Evolutionary conservation across 2,329 filamentous ascomycete species (phyloP).

Genomic region (Epichloe amarillans): DNA sequence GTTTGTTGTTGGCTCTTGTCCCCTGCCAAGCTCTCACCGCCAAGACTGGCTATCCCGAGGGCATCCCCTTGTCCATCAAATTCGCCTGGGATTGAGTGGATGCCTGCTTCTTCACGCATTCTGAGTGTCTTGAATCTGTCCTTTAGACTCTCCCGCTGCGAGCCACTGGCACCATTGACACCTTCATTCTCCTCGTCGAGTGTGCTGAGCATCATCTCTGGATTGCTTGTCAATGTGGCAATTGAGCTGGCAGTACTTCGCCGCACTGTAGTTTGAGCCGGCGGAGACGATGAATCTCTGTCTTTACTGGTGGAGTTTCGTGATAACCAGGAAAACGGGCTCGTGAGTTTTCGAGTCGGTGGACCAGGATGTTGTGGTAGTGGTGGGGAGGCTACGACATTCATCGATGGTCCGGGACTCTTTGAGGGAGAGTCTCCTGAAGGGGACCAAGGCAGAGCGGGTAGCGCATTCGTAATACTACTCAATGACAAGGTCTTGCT

Average conservation of each 20-base stretch:
- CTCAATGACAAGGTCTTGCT: conserved; percentile 49
- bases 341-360: conserved; percentile 60
- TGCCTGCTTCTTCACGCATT: conserved; percentile 58
- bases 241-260: conserved; percentile 72
- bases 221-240: conserved; percentile 65
- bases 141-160: conserved; percentile 50
- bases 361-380: conserved; percentile 17
- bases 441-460: conserved; percentile 60
- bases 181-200: conserved; percentile 58
- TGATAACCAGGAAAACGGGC: conserved; percentile 78
- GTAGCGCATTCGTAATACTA: conserved; percentile 59
- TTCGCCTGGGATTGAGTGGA: conserved; percentile 37
- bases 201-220: conserved; percentile 64
- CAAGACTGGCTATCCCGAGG: conserved; percentile 11
- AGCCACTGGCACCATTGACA: conserved; percentile 29
- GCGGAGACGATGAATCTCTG: conserved; percentile 42
- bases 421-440: conserved; percentile 37
- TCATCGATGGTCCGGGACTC: conserved; percentile 24
- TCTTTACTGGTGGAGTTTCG: conserved; percentile 49
- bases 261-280: conserved; percentile 30
- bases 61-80: conserved; percentile 30
- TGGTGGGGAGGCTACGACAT: conserved; percentile 18
- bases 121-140: conserved; percentile 69
- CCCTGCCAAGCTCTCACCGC: conserved; percentile 14
- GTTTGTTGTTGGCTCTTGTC: conserved; percentile 26